phyloP scores from a whole-genome alignment of 2,329 filamentous ascomycete species.

The Periconia macrospinosa region DNA sequence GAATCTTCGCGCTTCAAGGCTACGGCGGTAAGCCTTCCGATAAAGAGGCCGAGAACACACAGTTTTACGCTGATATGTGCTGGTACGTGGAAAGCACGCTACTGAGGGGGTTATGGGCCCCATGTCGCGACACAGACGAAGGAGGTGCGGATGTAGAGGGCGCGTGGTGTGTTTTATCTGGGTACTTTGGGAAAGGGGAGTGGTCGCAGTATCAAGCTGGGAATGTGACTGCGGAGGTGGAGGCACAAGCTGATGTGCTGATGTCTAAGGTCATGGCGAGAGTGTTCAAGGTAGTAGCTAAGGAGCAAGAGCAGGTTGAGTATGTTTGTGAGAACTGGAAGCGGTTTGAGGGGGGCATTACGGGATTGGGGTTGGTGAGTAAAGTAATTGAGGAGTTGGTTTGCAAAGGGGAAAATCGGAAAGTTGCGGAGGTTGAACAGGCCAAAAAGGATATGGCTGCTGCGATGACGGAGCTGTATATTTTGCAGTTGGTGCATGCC shows the following conservation, averaged over 20 bases:
- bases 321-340: slow-evolving; percentile 8
- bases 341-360: slow-evolving; percentile 1
- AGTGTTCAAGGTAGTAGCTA: slow-evolving; percentile 3
- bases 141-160: slow-evolving; percentile 9
- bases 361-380: neutral
- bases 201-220: slow-evolving; percentile 8
- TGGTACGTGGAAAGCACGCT: slow-evolving; percentile 10
- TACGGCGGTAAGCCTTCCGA: slow-evolving; percentile 1
- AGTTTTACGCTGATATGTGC: slow-evolving; percentile 8
- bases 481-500: slow-evolving; percentile 7
- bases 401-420: neutral
- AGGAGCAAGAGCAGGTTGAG: slow-evolving; percentile 5
- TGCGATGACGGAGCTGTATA: slow-evolving; percentile 10
- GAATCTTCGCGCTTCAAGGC: slow-evolving; percentile 5
- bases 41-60: neutral
- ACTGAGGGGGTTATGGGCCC: slow-evolving; percentile 7
- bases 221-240: slow-evolving; percentile 2
- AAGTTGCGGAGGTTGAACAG: slow-evolving; percentile 2
- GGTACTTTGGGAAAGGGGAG: slow-evolving; percentile 5
- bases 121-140: slow-evolving; percentile 7
- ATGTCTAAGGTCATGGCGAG: slow-evolving; percentile 5
- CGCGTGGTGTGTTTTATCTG: slow-evolving; percentile 5
- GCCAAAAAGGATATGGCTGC: slow-evolving; percentile 4
- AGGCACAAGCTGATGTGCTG: neutral
- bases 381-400: neutral